phyloP scores from a whole-genome alignment of 1,284 basidiomycete genomes.

The Macrocybe sp. region DNA sequence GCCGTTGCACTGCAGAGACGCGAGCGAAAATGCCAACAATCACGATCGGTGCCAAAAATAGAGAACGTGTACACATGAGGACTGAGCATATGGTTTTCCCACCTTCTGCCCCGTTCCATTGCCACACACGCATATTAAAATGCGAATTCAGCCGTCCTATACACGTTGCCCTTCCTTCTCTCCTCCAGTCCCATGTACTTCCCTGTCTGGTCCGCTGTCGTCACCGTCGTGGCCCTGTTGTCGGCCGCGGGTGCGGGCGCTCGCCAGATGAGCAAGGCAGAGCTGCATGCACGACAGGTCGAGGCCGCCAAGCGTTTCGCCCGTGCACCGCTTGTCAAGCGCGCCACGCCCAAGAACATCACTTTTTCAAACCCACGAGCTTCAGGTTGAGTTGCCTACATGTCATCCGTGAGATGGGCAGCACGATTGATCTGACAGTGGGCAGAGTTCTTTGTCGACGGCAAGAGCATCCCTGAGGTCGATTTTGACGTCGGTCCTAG shows the following conservation, averaged over 20 bases:
- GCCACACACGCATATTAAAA: no score
- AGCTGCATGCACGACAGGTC: slow-evolving; percentile 32
- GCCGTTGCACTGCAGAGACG: no score
- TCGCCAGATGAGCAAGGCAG: slow-evolving; percentile 29
- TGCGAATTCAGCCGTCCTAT: no score
- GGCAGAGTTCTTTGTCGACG: slow-evolving; percentile 70
- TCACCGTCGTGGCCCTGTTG: slow-evolving; percentile 6
- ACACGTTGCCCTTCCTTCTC: not conserved
- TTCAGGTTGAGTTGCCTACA: slow-evolving; percentile 36
- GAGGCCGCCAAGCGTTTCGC: slow-evolving; percentile 38
- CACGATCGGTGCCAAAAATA: no score
- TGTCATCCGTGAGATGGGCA: not conserved
- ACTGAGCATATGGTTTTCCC: no score
- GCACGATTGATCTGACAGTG: not conserved
- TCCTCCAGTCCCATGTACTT: slow-evolving; percentile 8
- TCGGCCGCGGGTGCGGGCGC: slow-evolving; percentile 11
- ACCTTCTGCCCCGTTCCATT: no score
- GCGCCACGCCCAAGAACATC: slow-evolving; percentile 50
- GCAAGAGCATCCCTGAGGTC: slow-evolving; percentile 59
- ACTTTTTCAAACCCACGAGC: slow-evolving; percentile 68
- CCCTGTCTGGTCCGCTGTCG: slow-evolving; percentile 9
- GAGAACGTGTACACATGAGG: no score
- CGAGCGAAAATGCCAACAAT: no score
- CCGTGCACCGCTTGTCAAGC: slow-evolving; percentile 14
- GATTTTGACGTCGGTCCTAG: slow-evolving; percentile 72